Base-by-base conservation (phyloP, 176 grass and related monocot genomes). In the Themeda triandra region DNA sequence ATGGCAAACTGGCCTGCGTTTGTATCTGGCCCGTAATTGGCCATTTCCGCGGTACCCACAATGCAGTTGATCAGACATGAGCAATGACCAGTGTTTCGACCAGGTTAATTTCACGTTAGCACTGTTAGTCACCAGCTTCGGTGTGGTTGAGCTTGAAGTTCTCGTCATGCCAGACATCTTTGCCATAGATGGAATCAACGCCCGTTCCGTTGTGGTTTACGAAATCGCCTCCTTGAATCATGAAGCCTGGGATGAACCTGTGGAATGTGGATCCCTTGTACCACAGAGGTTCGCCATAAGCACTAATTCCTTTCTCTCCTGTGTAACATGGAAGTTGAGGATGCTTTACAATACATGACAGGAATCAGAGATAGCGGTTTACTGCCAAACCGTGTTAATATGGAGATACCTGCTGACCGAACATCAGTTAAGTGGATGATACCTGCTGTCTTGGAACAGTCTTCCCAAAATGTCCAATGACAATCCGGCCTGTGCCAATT, bases 1-100 rank as follows among this genome's bases (percentile, higher is more conserved):
- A 93, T 91, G 60, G 88, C 90, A 62, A 93, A 93, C 68, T 93
- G 88, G 37, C 82, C 86, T 78, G 74, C 88, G 11, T 93, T 93
- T 15, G 92, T 86, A 49, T 90, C 88, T 30, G 86, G 85, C 48
- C 71, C 65, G 29, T 73, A 86, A 21, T 93, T 93, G 37, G 92
- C 92, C 92, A 93, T 93, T 6, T 88, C 88, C 8, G 91, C 13
- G 72, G 87, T 8, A 19, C 87, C 87, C 76, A 64, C 59, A 69
- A 23, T 6, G 18, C 13, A 69, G 27, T 10, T 31, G 48, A n/a
- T 51, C 27, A n/a, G 2, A 49, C 18, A 27, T 74, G 10, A 73
- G 15, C 69, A 23, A 2, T 44, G 39, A 28, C 58, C 10, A 27
- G 25, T 63, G 59, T 13, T 63, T 63, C 63, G 6, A 32, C 14